Evolutionary conservation across 306 rosid species (phyloP).

Genomic region (Cucurbita maxima): DNA sequence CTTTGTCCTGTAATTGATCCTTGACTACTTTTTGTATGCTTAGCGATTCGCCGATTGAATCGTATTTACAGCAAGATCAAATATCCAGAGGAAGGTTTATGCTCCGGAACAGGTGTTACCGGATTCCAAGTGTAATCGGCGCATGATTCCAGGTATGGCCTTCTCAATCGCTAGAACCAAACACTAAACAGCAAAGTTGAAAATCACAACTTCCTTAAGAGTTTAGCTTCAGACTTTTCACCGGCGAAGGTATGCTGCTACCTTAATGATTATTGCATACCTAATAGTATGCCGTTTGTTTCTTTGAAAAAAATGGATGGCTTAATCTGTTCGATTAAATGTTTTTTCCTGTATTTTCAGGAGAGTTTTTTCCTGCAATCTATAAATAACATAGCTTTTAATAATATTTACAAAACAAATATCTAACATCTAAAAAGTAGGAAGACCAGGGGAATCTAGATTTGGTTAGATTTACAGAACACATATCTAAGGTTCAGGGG

Average conservation of each 20-base stretch:
- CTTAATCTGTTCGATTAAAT: neutral
- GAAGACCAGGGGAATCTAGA: no score
- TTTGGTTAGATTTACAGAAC: no score
- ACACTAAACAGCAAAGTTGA: slow-evolving; percentile 1
- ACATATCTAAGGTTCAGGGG: no score
- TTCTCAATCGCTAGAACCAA: slow-evolving; percentile 20
- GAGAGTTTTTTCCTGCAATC: slow-evolving; percentile 32
- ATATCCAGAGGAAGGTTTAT: slow-evolving; percentile 34
- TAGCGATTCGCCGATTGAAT: neutral
- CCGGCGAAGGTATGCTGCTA: slow-evolving; percentile 31
- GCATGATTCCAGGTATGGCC: slow-evolving; percentile 41
- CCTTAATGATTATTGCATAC: neutral
- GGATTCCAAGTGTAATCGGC: slow-evolving; percentile 21
- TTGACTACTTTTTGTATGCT: neutral
- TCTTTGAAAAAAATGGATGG: neutral
- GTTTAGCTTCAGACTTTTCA: slow-evolving; percentile 67
- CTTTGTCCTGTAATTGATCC: neutral
- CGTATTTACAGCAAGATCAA: slow-evolving; percentile 12
- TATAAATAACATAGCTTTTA: no score
- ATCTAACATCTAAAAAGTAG: no score
- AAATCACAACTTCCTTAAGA: slow-evolving; percentile 21
- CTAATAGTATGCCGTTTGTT: neutral
- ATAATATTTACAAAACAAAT: no score
- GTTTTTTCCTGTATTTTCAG: slow-evolving; percentile 9
- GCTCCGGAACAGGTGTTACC: slow-evolving; percentile 11